Conservation (phyloP, 192 early-diverging fungal genomes). For the Coemansia erecta region DNA sequence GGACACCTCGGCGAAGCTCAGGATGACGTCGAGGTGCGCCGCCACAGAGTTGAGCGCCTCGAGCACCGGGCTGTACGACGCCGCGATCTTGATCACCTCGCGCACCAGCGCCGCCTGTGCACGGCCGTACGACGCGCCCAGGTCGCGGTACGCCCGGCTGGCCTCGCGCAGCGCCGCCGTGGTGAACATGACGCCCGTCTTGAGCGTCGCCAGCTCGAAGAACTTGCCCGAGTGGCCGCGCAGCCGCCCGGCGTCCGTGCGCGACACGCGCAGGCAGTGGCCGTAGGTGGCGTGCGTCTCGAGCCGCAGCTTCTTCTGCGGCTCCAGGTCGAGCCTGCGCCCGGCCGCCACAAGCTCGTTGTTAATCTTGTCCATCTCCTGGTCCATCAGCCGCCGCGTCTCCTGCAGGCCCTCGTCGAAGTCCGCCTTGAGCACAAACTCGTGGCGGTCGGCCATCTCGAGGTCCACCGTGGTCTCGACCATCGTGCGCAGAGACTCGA, state of each 20-base stretch:
- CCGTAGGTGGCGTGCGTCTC: conserved; percentile 83
- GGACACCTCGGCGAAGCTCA: conserved; percentile 85
- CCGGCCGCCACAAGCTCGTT: conserved; percentile 61
- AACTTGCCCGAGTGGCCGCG: conserved; percentile 65
- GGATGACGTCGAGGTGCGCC: conserved; percentile 84
- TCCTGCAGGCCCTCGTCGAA: conserved; percentile 64
- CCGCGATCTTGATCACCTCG: conserved; percentile 85
- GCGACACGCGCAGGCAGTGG: conserved; percentile 78
- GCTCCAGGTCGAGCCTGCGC: conserved; percentile 68
- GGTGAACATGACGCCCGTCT: conserved; percentile 86
- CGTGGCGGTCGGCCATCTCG: conserved; percentile 77
- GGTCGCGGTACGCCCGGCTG: conserved; percentile 59
- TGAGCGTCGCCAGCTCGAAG: conserved; percentile 85
- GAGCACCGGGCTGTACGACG: conserved; percentile 78
- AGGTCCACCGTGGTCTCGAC: conserved; percentile 92
- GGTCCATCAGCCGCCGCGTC: conserved; percentile 53
- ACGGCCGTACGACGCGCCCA: conserved; percentile 62
- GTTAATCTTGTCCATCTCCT: conserved; percentile 55
- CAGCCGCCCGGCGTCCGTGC: conserved; percentile 66
- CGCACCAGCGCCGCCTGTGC: conserved; percentile 74
- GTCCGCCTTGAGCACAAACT: conserved; percentile 84
- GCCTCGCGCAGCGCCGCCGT: conserved; percentile 68
- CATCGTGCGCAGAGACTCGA: conserved; percentile 71
- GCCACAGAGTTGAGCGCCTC: conserved; percentile 74
- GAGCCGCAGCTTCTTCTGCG: conserved; percentile 85